A percentile compares a stretch with the other conserved stretches of the same genome.
Evolutionary conservation across 805 yeast genomes (phyloP).

Genomic region (Yarrowia divulgata): DNA sequence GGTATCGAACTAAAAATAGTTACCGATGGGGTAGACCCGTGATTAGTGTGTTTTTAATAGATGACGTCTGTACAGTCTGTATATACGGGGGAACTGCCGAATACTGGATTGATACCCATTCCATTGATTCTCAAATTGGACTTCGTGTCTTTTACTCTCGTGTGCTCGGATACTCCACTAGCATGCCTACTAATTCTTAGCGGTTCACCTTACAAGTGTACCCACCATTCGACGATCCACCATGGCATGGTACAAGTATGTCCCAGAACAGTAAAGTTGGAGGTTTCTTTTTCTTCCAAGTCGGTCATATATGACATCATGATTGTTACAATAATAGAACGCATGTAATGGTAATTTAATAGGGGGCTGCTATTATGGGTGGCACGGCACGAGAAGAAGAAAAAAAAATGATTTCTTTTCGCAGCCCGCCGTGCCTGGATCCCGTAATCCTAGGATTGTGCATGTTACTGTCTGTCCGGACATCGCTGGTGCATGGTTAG

Average conservation of each 20-base stretch:
- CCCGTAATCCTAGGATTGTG: too few relatives aligned
- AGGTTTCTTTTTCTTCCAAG: neutral
- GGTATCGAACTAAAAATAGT: constrained; percentile 1
- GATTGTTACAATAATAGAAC: neutral
- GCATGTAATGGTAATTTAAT: neutral
- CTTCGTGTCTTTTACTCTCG: too few relatives aligned
- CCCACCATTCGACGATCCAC: neutral
- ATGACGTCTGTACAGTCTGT: too few relatives aligned
- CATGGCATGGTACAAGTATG: neutral
- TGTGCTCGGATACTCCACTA: too few relatives aligned
- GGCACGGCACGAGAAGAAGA: neutral
- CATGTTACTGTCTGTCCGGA: too few relatives aligned
- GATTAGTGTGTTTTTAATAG: neutral
- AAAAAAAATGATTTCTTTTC: neutral
- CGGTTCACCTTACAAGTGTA: too few relatives aligned
- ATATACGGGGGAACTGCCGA: too few relatives aligned
- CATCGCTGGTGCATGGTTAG: neutral
- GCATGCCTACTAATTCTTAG: too few relatives aligned
- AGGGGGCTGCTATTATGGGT: constrained; percentile 10
- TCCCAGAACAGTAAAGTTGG: neutral
- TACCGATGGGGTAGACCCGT: neutral
- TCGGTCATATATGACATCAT: neutral
- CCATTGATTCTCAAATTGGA: too few relatives aligned
- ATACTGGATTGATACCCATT: too few relatives aligned
- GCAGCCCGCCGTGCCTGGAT: neutral